Percentiles rank a stretch among this genome's conserved stretches.
Conservation (phyloP, 805 yeast species). For the Starmerella floris region DNA sequence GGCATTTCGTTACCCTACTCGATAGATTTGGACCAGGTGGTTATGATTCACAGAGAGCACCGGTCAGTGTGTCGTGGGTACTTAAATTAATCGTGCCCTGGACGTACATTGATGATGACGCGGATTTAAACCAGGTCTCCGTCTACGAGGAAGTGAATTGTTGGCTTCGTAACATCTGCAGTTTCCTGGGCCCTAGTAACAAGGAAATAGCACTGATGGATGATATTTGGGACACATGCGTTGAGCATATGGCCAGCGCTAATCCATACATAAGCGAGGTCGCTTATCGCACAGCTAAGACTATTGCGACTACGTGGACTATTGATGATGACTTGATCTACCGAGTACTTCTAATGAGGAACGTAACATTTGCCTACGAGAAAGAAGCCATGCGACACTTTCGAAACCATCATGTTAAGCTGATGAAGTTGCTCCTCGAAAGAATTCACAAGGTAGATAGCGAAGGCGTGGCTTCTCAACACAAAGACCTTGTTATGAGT, state of each 20-base stretch:
- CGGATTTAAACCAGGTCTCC: neutral
- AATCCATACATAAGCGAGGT: slow-evolving; percentile 3
- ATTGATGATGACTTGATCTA: slow-evolving; percentile 13
- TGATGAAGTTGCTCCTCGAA: slow-evolving; percentile 11
- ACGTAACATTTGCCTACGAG: slow-evolving; percentile 7
- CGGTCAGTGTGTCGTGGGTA: slow-evolving; percentile 10
- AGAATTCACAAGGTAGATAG: slow-evolving; percentile 14
- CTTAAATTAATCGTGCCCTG: slow-evolving; percentile 15
- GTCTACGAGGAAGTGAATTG: slow-evolving; percentile 13
- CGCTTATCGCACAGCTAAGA: slow-evolving; percentile 14
- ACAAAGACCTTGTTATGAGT: slow-evolving; percentile 1
- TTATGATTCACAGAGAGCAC: slow-evolving; percentile 11
- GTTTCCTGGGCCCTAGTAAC: slow-evolving; percentile 1
- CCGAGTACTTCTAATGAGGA: slow-evolving; percentile 15
- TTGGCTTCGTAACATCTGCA: slow-evolving; percentile 12
- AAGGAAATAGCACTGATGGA: slow-evolving; percentile 7
- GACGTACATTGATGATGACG: slow-evolving; percentile 3
- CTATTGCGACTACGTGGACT: slow-evolving; percentile 10
- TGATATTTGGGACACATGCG: slow-evolving; percentile 19
- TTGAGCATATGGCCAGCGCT: slow-evolving; percentile 14
- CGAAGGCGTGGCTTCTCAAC: neutral
- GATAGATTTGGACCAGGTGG: slow-evolving; percentile 15
- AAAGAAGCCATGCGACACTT: slow-evolving; percentile 4
- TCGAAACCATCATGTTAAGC: slow-evolving; percentile 14
- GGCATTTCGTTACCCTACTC: slow-evolving; percentile 11